Evolutionary conservation across 352 stramenopile genomes (phyloP).

Genomic region (Globisporangium nunn): DNA sequence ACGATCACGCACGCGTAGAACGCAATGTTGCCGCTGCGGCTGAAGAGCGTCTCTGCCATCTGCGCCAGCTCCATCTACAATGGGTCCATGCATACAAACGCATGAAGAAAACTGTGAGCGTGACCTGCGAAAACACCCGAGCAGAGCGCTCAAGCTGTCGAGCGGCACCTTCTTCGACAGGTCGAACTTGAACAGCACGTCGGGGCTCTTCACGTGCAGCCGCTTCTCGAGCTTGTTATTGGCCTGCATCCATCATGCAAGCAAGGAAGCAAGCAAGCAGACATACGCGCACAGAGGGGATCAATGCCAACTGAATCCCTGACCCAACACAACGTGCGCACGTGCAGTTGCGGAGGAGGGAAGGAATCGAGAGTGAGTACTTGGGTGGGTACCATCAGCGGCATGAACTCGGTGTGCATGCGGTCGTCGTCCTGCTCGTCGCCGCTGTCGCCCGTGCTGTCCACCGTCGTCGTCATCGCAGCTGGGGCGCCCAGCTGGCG

Average conservation of each 20-base stretch:
- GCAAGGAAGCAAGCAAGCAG: background rate
- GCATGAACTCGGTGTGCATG: constrained; percentile 55
- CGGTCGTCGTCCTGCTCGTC: constrained; percentile 29
- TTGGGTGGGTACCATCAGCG: constrained; percentile 68
- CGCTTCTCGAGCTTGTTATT: constrained; percentile 50
- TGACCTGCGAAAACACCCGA: no score
- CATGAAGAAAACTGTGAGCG: background rate
- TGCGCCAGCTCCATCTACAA: constrained; percentile 76
- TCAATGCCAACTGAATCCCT: background rate
- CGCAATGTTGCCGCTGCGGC: constrained; percentile 46
- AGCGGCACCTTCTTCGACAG: constrained; percentile 63
- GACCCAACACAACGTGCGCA: constrained; percentile 1
- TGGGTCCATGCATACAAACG: no score
- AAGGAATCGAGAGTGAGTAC: constrained; percentile 21
- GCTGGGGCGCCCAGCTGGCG: constrained; percentile 24
- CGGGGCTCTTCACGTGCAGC: constrained; percentile 25
- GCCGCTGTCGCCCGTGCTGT: constrained; percentile 22
- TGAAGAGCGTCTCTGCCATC: constrained; percentile 79
- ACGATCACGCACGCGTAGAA: constrained; percentile 80
- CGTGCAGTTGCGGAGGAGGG: background rate
- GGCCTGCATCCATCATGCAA: constrained; percentile 18
- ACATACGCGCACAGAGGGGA: constrained; percentile 4
- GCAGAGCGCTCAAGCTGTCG: background rate
- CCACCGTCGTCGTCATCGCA: background rate
- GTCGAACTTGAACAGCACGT: constrained; percentile 48